phyloP scores from a whole-genome alignment of 1,139 yeast genomes.

The Yamadazyma sp. region DNA sequence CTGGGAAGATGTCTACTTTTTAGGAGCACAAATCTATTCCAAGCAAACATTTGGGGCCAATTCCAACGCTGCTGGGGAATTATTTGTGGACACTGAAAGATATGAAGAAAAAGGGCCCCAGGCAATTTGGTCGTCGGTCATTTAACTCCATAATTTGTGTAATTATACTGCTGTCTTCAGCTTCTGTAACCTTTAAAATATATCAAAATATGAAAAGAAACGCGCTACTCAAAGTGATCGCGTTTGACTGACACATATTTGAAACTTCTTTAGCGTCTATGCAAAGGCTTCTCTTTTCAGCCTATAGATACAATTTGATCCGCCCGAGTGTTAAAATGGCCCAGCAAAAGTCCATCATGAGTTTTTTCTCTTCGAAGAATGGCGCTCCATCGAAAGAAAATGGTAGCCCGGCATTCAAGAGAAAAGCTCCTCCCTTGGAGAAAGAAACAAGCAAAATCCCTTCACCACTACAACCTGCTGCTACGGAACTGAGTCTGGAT shows the following conservation, averaged over 20 bases:
- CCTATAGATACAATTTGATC: background rate
- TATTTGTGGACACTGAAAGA: slow-evolving; percentile 67
- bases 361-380: slow-evolving; percentile 24
- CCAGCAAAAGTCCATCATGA: slow-evolving; percentile 38
- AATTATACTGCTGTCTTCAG: background rate
- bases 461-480: too few species aligned
- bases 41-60: slow-evolving; percentile 75
- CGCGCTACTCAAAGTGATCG: slow-evolving; percentile 1
- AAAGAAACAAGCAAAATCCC: too few species aligned
- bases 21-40: slow-evolving; percentile 87
- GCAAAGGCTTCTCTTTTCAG: slow-evolving; percentile 3
- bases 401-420: too few species aligned
- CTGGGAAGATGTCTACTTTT: slow-evolving; percentile 69
- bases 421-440: background rate
- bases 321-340: slow-evolving; percentile 22
- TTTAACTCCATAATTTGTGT: slow-evolving; percentile 2
- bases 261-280: background rate
- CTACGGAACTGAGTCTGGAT: too few species aligned
- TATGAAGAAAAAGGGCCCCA: slow-evolving; percentile 83
- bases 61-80: slow-evolving; percentile 59
- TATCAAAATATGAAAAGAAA: background rate
- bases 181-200: background rate
- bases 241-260: background rate
- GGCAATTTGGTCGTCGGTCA: slow-evolving; percentile 50
- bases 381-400: too few species aligned